Evolutionary conservation across 2,329 filamentous ascomycete species (phyloP).

Genomic region (Xylariaceae sp.): DNA sequence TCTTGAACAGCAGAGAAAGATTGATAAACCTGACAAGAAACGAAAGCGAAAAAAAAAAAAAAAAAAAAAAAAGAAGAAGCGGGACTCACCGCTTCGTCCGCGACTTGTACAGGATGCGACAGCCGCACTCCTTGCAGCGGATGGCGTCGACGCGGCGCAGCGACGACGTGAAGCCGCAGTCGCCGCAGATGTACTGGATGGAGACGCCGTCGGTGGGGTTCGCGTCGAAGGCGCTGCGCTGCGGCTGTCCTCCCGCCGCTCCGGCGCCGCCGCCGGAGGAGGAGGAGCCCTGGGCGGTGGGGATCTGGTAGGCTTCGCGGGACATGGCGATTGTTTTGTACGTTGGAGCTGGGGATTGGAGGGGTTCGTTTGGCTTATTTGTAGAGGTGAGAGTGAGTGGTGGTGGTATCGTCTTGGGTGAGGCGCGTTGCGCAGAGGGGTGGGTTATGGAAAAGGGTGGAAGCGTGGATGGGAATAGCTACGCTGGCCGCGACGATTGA

Average conservation of each 20-base stretch:
- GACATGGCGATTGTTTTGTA: slow-evolving; percentile 42
- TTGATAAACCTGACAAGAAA: neutral
- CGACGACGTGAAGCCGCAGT: slow-evolving; percentile 74
- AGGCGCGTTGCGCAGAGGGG: too few species aligned
- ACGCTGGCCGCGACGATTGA: too few species aligned
- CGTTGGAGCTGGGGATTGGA: too few species aligned
- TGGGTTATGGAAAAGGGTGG: too few species aligned
- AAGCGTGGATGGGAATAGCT: too few species aligned
- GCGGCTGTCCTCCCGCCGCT: slow-evolving; percentile 37
- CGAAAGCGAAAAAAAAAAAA: too few species aligned
- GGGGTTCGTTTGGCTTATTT: too few species aligned
- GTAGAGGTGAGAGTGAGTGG: too few species aligned
- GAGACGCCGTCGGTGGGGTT: slow-evolving; percentile 46
- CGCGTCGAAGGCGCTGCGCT: slow-evolving; percentile 22
- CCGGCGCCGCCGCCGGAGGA: slow-evolving; percentile 37
- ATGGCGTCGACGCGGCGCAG: slow-evolving; percentile 77
- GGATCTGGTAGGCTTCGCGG: slow-evolving; percentile 75
- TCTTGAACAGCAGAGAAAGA: neutral
- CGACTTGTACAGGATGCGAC: slow-evolving; percentile 96
- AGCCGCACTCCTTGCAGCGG: slow-evolving; percentile 87
- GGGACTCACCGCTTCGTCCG: slow-evolving; percentile 82
- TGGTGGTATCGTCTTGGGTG: too few species aligned
- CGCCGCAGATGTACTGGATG: slow-evolving; percentile 73
- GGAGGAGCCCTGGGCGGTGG: slow-evolving; percentile 44
- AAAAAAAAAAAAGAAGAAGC: slow-evolving; percentile 1